Percentiles rank a stretch among this genome's conserved stretches.
These are phyloP conservation scores for Kazachstania africana DNA, from an alignment of 805 yeast species.

Conservation along the genomic window DNA sequence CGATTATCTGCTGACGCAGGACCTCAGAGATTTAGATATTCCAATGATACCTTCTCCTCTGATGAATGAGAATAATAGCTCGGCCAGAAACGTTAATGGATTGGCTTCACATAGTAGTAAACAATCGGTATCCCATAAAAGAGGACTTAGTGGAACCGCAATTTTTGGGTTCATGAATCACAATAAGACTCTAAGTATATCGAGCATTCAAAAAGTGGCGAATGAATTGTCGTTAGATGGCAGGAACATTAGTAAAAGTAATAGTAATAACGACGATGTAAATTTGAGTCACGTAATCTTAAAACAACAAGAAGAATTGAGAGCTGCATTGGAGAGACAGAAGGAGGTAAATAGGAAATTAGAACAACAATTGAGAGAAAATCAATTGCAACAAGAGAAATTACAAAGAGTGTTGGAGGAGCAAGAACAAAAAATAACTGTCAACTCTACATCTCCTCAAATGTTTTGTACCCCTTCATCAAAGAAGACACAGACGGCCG, in stretches of 20 bases:
- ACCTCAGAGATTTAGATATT: constrained; percentile 53
- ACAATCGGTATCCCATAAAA: constrained; percentile 32
- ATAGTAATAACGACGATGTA: neutral
- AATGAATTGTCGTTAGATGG: constrained; percentile 6
- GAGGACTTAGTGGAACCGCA: constrained; percentile 68
- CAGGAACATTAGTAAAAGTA: constrained; percentile 1
- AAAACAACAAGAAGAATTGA: constrained; percentile 23
- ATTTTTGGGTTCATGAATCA: constrained; percentile 66
- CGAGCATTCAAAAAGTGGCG: constrained; percentile 29
- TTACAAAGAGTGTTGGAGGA: constrained; percentile 18
- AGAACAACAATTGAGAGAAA: constrained; percentile 19
- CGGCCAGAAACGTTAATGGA: constrained; percentile 1
- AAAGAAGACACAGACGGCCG: constrained; percentile 2
- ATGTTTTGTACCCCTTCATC: constrained; percentile 5
- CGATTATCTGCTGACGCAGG: constrained; percentile 45
- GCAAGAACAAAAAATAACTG: constrained; percentile 6
- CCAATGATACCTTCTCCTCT: constrained; percentile 28
- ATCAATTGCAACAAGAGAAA: constrained; percentile 20
- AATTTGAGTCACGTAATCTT: constrained; percentile 4
- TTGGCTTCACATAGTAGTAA: constrained; percentile 1
- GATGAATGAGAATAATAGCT: constrained; percentile 4
- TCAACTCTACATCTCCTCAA: constrained; percentile 4
- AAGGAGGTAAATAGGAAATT: constrained; percentile 21
- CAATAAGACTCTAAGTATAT: constrained; percentile 48
- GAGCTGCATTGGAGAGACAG: constrained; percentile 23